These are phyloP conservation scores for Ochromonas danica DNA, from an alignment of 108 stramenopile species.

Conservation along the genomic window DNA sequence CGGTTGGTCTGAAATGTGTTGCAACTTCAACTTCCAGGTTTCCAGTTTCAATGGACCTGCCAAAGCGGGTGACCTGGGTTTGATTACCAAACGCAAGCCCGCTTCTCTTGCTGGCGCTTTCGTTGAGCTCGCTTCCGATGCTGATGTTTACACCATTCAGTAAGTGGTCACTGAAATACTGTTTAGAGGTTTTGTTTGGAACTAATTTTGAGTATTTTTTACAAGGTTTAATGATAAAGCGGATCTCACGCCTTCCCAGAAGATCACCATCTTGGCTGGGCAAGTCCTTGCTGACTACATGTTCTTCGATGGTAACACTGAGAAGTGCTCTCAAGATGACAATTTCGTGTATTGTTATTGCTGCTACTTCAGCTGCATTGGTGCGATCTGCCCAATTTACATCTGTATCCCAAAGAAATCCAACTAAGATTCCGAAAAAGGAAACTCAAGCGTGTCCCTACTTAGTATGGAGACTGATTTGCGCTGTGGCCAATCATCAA, in stretches of 20 bases:
- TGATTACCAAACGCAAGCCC: slow-evolving; percentile 23
- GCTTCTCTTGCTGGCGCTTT: background rate
- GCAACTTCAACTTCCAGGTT: slow-evolving; percentile 36
- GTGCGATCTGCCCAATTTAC: background rate
- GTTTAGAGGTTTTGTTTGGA: too few species aligned
- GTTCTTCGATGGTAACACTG: slow-evolving; percentile 40
- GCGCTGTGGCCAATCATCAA: too few species aligned
- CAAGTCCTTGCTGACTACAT: slow-evolving; percentile 40
- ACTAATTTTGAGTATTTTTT: too few species aligned
- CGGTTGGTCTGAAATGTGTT: slow-evolving; percentile 55
- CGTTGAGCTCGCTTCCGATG: slow-evolving; percentile 18
- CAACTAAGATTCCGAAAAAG: too few species aligned
- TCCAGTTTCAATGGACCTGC: background rate
- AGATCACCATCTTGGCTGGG: slow-evolving; percentile 22
- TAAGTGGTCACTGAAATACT: too few species aligned
- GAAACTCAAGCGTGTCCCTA: too few species aligned
- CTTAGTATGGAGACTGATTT: too few species aligned
- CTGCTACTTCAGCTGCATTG: slow-evolving; percentile 6
- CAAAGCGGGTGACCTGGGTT: slow-evolving; percentile 17
- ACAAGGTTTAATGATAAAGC: background rate
- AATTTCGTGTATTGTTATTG: background rate
- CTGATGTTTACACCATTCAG: slow-evolving; percentile 33
- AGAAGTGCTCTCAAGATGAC: background rate
- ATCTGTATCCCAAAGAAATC: background rate
- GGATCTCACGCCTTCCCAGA: slow-evolving; percentile 21